Base-by-base conservation (phyloP, 768 basidiomycete species). In the Mycena galopus region DNA sequence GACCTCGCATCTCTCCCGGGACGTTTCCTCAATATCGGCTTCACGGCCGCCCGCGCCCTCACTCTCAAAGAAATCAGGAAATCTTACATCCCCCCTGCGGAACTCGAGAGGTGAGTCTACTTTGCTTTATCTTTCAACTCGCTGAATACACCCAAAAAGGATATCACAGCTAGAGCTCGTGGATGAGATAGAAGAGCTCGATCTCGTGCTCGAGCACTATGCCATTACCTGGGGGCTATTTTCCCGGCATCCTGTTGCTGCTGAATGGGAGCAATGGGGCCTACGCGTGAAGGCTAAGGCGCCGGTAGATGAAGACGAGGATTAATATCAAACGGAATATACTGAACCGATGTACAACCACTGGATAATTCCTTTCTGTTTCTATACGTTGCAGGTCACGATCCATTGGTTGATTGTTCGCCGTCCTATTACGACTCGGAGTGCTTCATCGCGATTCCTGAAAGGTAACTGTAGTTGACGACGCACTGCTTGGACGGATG, bases 161-260 rank as follows among this genome's bases (percentile, higher is more conserved):
- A 92, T 97, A 77, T 88, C 93, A 0, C 85, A 82, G 67, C 86
- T 98, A 19, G 97, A 99, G 79, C 87, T 94, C 81, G 87, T 99
- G 6, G 97, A 99, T 78, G 97, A 99, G 81, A 86, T 96, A 11
- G 97, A 99, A 81, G 97, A 99, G 81, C 87, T 99, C 23, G 93
- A 96, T 68, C 88, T 99, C 6, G 94, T 99, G 1, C 84, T 98
- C 33, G 87, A 87, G 2, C 97, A 99, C 79, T 99, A 99, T 80
- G 95, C 93, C 17, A 89, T 98, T 65, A 91, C 93, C 0, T 98
- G 96, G 96, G 87, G 88, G 1, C 58, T 84, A 33, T 75, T 55
- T 47, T 44, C 60, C 12, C 65, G 69, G 4, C 61, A 16, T 12
- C 64, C 72, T 37, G 39, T 35, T 10, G 60, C 32, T 9, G 55